Conservation (phyloP, 2,329 filamentous ascomycete genomes). For the Trichophyton rubrum region DNA sequence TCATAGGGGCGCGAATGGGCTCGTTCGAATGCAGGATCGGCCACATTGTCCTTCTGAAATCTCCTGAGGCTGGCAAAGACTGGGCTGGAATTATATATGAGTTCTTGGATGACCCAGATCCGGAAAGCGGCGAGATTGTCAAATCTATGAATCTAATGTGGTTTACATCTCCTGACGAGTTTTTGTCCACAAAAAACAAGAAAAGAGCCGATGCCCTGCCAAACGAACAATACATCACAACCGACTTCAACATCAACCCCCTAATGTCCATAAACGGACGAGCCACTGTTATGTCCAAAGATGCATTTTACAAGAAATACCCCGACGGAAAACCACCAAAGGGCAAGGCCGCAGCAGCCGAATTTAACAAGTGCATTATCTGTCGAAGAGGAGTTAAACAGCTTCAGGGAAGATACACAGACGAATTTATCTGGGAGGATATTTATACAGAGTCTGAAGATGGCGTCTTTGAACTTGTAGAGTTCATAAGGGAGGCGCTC, state of each 20-base stretch:
- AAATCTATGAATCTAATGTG: conserved; percentile 87
- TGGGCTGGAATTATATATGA: conserved; percentile 86
- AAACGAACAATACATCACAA: conserved; percentile 87
- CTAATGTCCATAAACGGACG: conserved; percentile 83
- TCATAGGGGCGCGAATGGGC: conserved; percentile 73
- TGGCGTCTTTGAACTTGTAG: conserved; percentile 53
- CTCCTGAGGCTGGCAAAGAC: conserved; percentile 71
- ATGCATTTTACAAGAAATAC: conserved; percentile 54
- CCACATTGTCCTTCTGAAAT: conserved; percentile 75
- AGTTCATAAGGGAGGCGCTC: conserved; percentile 50
- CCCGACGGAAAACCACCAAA: conserved; percentile 65
- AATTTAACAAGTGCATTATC: conserved; percentile 75
- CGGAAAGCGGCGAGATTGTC: conserved; percentile 35
- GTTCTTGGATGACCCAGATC: conserved; percentile 63
- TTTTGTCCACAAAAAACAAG: conserved; percentile 71
- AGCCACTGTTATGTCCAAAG: conserved; percentile 63
- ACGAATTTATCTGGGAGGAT: conserved; percentile 87
- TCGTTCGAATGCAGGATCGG: conserved; percentile 68
- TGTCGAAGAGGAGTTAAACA: conserved; percentile 84
- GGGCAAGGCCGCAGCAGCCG: conserved; percentile 45
- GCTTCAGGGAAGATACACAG: conserved; percentile 76
- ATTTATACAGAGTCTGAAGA: conserved; percentile 55
- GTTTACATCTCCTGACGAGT: conserved; percentile 76
- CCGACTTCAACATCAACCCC: conserved; percentile 76
- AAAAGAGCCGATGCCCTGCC: conserved; percentile 68